Conservation (phyloP, 169 alveolate genomes). For the Blepharisma undulans region DNA sequence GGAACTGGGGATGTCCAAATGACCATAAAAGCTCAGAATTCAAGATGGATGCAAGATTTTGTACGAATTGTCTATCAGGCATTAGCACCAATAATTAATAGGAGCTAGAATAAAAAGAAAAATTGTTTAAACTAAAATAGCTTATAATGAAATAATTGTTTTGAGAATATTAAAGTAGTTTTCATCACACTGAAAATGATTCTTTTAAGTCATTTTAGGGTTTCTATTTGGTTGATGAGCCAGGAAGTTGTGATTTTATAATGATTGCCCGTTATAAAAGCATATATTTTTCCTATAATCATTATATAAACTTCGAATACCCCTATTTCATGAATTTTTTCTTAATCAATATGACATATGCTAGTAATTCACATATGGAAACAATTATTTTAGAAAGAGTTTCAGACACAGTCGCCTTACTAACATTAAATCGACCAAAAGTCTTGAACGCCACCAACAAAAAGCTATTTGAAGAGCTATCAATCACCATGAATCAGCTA, state of each 20-base stretch:
- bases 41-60: background rate
- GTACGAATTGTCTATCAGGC: background rate
- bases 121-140: no score
- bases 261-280: no score
- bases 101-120: background rate
- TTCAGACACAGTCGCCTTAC: constrained; percentile 36
- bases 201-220: no score
- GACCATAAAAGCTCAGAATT: background rate
- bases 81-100: background rate
- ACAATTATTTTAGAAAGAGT: background rate
- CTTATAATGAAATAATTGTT: no score
- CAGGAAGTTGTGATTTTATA: no score
- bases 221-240: no score
- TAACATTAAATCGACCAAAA: constrained; percentile 54
- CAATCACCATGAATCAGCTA: background rate
- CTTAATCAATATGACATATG: background rate
- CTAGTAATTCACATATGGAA: background rate
- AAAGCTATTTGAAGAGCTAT: constrained; percentile 49
- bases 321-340: no score
- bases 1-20: background rate
- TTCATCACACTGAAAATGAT: no score
- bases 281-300: no score
- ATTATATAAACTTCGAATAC: no score
- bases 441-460: constrained; percentile 57
- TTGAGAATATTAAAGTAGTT: no score